These are phyloP conservation scores for Dictyostelium capitatum DNA, from an alignment of 78 protist genomes.

Conservation along the genomic window DNA sequence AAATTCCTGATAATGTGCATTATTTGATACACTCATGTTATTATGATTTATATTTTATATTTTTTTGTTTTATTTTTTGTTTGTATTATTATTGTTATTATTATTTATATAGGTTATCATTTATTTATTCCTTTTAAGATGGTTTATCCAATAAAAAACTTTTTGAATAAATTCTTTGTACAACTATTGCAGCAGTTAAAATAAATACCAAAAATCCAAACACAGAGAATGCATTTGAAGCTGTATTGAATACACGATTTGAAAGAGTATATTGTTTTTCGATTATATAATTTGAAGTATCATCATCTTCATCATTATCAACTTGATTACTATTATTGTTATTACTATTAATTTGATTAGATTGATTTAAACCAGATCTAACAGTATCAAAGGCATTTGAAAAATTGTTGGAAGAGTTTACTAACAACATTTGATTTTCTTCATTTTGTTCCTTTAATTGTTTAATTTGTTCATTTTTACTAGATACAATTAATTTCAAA, in stretches of 20 bases:
- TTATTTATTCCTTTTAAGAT: too few relatives aligned
- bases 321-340: neutral
- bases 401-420: neutral
- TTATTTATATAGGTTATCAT: too few relatives aligned
- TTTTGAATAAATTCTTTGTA: neutral
- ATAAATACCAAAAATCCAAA: neutral
- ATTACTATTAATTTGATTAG: neutral
- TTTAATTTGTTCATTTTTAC: neutral
- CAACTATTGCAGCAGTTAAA: neutral
- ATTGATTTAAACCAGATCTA: neutral
- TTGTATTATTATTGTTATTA: neutral
- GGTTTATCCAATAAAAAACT: neutral
- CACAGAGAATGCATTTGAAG: neutral
- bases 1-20: too few relatives aligned
- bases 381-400: neutral
- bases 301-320: neutral
- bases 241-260: neutral
- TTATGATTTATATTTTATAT: too few relatives aligned
- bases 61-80: too few relatives aligned
- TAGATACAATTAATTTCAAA: neutral
- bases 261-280: neutral
- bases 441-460: neutral
- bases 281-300: neutral
- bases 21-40: too few relatives aligned
- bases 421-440: neutral